phyloP scores from a whole-genome alignment of 2,329 filamentous ascomycete genomes.

The Colletotrichum aenigma region DNA sequence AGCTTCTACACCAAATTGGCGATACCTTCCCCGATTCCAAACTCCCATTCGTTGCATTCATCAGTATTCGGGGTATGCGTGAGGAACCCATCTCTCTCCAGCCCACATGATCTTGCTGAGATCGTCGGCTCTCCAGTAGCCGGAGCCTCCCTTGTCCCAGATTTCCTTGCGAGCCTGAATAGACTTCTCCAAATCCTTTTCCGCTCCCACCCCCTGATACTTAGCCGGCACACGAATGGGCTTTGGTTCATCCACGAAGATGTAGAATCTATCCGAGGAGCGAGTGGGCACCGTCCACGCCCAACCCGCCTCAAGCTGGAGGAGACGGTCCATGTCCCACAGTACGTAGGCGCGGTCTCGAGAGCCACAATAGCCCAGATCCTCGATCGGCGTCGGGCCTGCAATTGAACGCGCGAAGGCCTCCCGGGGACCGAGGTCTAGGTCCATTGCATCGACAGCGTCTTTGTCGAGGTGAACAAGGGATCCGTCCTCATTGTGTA shows the following conservation, averaged over 20 bases:
- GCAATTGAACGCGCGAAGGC: rapidly evolving
- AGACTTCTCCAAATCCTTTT: not conserved
- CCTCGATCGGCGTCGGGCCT: not conserved
- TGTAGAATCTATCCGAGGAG: rapidly evolving
- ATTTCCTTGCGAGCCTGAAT: not conserved
- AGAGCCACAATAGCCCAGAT: not conserved
- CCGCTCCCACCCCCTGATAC: too few relatives aligned
- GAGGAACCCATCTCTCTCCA: not conserved
- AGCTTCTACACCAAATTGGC: not conserved
- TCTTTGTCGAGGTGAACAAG: not conserved
- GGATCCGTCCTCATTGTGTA: rapidly evolving
- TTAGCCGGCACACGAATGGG: not conserved
- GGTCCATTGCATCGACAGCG: rapidly evolving
- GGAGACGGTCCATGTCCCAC: not conserved
- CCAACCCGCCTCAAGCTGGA: not conserved
- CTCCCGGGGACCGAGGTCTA: rapidly evolving
- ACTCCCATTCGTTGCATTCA: not conserved
- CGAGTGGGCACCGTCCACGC: rapidly evolving
- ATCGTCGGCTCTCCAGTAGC: not conserved
- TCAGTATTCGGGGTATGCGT: not conserved
- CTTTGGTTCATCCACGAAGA: not conserved
- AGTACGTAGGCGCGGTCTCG: not conserved
- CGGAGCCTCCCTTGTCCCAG: not conserved
- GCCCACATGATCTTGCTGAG: not conserved
- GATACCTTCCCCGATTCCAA: rapidly evolving